A percentile compares a stretch with the other conserved stretches of the same genome.
These are phyloP conservation scores for Funneliformis mosseae DNA, from an alignment of 192 early-diverging fungal species.

Conservation along the genomic window DNA sequence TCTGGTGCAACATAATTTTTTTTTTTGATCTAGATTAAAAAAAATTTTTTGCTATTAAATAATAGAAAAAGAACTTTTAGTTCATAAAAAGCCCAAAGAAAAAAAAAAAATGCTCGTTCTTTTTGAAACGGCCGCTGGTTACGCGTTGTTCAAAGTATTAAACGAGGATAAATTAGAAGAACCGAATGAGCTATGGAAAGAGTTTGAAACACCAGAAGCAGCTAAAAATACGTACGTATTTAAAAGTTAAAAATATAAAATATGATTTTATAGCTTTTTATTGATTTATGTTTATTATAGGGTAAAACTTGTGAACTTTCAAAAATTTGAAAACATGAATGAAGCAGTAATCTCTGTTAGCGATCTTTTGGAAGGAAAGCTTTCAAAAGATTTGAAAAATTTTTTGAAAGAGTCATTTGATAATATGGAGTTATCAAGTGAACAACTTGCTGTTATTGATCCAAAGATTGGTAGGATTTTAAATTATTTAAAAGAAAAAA, in stretches of 20 bases:
- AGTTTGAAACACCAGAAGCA: slow-evolving; percentile 84
- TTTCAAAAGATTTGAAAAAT: slow-evolving; percentile 92
- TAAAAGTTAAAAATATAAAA: not conserved
- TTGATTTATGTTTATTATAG: slow-evolving; percentile 39
- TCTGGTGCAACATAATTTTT: no score
- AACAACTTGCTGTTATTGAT: slow-evolving; percentile 89
- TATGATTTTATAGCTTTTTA: not conserved
- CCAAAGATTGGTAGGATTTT: slow-evolving; percentile 82
- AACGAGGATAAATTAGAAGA: slow-evolving; percentile 78
- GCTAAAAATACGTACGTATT: slow-evolving; percentile 83
- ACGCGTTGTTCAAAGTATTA: slow-evolving; percentile 90
- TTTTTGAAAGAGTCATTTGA: slow-evolving; percentile 85
- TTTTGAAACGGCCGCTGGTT: slow-evolving; percentile 97
- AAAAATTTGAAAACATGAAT: slow-evolving; percentile 98
- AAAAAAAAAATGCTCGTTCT: slow-evolving; percentile 94
- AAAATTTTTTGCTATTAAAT: not conserved
- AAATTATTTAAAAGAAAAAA: not conserved
- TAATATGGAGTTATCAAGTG: slow-evolving; percentile 90
- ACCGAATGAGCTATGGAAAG: slow-evolving; percentile 83
- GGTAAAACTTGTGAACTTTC: slow-evolving; percentile 93
- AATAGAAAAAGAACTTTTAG: not conserved
- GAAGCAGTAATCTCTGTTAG: slow-evolving; percentile 96
- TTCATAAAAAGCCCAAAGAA: not conserved
- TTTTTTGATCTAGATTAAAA: not conserved
- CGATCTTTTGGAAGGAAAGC: slow-evolving; percentile 95